A percentile compares a stretch with the other conserved stretches of the same genome.
Conservation (phyloP, 305 asterid genomes). For the Coffea humblotiana region DNA sequence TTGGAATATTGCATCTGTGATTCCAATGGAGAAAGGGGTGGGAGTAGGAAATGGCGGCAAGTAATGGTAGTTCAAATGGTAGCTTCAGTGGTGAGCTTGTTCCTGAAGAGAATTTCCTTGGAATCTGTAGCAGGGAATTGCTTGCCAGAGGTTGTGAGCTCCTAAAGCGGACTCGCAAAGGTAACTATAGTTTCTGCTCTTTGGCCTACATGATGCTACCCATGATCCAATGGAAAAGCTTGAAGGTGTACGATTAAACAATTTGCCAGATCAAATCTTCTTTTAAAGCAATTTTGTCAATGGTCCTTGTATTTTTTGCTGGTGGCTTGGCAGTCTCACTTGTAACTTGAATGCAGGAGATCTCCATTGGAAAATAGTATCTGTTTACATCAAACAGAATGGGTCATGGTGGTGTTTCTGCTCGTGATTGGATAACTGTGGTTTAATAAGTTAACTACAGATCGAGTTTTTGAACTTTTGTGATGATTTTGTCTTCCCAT, state of each 20-base stretch:
- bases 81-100: slow-evolving; percentile 85
- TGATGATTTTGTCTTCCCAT: slow-evolving; percentile 9
- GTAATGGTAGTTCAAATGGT: slow-evolving; percentile 71
- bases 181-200: slow-evolving; percentile 26
- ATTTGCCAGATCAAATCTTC: too few relatives aligned
- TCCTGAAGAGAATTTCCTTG: slow-evolving; percentile 91
- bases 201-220: not conserved
- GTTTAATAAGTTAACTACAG: not conserved
- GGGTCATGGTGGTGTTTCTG: slow-evolving; percentile 67
- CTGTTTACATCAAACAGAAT: slow-evolving; percentile 75
- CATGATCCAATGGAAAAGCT: not conserved
- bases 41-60: slow-evolving; percentile 44
- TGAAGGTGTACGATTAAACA: too few relatives aligned
- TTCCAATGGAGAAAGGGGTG: slow-evolving; percentile 74
- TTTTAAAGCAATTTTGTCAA: not conserved
- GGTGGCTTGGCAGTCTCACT: not conserved
- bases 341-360: slow-evolving; percentile 68
- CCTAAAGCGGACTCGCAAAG: slow-evolving; percentile 80
- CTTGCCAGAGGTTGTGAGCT: slow-evolving; percentile 93
- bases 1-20: slow-evolving; percentile 87
- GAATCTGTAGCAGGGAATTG: slow-evolving; percentile 80
- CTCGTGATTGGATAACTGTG: slow-evolving; percentile 35
- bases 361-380: slow-evolving; percentile 96
- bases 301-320: not conserved
- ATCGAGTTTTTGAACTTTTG: not conserved